These are phyloP conservation scores for Hippophae rhamnoides DNA, from an alignment of 306 rosid genomes.

Conservation along the genomic window DNA sequence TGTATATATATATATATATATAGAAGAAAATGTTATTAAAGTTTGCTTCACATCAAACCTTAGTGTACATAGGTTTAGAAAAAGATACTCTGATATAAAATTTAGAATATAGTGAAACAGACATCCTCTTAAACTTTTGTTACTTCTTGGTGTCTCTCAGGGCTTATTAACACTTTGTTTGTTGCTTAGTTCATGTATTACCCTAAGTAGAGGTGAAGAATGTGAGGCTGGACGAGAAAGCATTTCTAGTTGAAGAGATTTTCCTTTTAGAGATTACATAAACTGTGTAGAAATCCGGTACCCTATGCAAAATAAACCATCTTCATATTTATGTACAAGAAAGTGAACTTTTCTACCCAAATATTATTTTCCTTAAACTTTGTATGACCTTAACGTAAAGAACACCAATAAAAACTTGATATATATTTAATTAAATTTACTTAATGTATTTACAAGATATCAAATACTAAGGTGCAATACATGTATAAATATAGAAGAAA, in stretches of 20 bases:
- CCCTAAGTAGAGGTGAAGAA: slow-evolving; percentile 51
- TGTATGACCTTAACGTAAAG: too few species aligned
- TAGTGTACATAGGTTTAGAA: too few species aligned
- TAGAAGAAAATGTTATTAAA: slow-evolving; percentile 1
- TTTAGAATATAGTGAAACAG: slow-evolving; percentile 14
- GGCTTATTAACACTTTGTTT: slow-evolving; percentile 12
- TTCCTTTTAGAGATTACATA: slow-evolving; percentile 73
- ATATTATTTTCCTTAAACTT: too few species aligned
- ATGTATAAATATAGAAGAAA: too few species aligned
- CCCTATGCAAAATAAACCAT: slow-evolving; percentile 27
- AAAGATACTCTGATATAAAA: too few species aligned
- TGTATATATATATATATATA: too few species aligned
- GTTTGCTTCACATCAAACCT: neutral
- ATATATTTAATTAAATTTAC: too few species aligned
- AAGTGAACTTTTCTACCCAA: too few species aligned
- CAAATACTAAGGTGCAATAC: too few species aligned
- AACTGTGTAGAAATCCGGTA: slow-evolving; percentile 76
- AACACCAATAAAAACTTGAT: too few species aligned
- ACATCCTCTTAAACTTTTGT: slow-evolving; percentile 41
- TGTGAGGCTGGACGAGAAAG: slow-evolving; percentile 55
- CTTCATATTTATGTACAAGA: neutral
- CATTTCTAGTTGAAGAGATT: slow-evolving; percentile 39
- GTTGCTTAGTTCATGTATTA: slow-evolving; percentile 21
- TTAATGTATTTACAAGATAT: too few species aligned
- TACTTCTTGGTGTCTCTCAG: slow-evolving; percentile 23